Conservation (phyloP, 2,329 filamentous ascomycete species). For the Chaetomiaceae sp. region DNA sequence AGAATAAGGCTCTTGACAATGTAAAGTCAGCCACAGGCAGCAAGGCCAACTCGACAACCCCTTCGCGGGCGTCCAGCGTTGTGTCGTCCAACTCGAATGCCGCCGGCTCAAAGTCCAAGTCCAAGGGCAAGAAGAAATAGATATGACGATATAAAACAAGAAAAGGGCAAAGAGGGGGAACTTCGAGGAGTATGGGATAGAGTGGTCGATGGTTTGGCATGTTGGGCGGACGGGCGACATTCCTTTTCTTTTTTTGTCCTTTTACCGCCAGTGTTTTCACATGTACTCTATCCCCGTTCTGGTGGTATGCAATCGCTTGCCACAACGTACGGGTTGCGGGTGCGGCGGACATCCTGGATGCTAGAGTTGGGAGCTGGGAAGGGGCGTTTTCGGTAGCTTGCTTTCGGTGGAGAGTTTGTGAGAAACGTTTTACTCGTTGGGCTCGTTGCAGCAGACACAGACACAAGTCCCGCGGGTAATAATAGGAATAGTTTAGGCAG, state of each 20-base stretch:
- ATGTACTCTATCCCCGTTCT: neutral
- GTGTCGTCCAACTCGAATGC: conserved; percentile 63
- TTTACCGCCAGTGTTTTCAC: neutral
- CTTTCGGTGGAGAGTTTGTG: neutral
- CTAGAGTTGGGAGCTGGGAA: neutral
- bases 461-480: neutral
- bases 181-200: neutral
- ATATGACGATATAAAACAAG: neutral
- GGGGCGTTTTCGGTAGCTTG: neutral
- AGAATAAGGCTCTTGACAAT: conserved; percentile 93
- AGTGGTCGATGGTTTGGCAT: conserved; percentile 4
- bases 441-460: neutral
- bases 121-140: conserved; percentile 51
- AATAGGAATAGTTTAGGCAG: neutral
- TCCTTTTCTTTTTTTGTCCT: neutral
- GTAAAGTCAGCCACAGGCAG: conserved; percentile 67
- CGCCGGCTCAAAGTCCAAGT: conserved; percentile 38
- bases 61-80: conserved; percentile 84
- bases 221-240: neutral
- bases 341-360: neutral
- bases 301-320: neutral
- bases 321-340: neutral
- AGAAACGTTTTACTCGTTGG: neutral
- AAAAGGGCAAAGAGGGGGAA: neutral
- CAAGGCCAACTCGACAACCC: conserved; percentile 70